Percentiles rank a stretch among this genome's conserved stretches.
These are phyloP conservation scores for Picochlorum sp. DNA, from an alignment of 139 green algal genomes.

Conservation along the genomic window DNA sequence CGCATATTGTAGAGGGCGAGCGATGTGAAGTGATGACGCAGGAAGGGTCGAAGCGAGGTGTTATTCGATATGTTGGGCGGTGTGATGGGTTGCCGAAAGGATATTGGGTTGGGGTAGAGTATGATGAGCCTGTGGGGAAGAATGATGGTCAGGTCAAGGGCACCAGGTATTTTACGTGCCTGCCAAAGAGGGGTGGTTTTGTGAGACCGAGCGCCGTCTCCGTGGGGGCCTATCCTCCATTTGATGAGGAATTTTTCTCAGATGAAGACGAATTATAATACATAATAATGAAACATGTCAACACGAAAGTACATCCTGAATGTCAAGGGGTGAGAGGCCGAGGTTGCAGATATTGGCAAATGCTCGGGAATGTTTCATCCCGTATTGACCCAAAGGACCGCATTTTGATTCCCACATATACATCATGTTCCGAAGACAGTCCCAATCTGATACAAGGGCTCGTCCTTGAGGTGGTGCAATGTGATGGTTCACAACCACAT, in stretches of 20 bases:
- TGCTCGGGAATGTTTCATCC: constrained; percentile 67
- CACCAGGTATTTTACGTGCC: constrained; percentile 64
- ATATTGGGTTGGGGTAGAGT: constrained; percentile 88
- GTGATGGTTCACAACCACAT: neutral
- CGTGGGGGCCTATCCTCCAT: constrained; percentile 71
- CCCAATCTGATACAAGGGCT: constrained; percentile 80
- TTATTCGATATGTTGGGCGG: constrained; percentile 49
- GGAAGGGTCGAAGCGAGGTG: constrained; percentile 78
- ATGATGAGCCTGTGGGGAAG: constrained; percentile 95
- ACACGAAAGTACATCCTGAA: constrained; percentile 16
- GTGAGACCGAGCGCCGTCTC: constrained; percentile 71
- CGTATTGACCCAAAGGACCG: constrained; percentile 68
- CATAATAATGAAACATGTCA: neutral
- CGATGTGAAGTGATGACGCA: constrained; percentile 72
- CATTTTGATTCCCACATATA: constrained; percentile 46
- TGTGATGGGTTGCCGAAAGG: constrained; percentile 24
- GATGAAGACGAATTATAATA: constrained; percentile 77
- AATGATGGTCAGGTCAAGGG: constrained; percentile 87
- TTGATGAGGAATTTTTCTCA: constrained; percentile 73
- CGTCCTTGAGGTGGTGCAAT: neutral
- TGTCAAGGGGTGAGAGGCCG: constrained; percentile 25
- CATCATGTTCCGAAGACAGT: constrained; percentile 66
- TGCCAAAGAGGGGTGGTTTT: constrained; percentile 64
- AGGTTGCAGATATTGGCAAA: constrained; percentile 85
- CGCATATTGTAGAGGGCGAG: constrained; percentile 40